Evolutionary conservation across 345 rosid species (phyloP).

Genomic region (Mangifera indica): DNA sequence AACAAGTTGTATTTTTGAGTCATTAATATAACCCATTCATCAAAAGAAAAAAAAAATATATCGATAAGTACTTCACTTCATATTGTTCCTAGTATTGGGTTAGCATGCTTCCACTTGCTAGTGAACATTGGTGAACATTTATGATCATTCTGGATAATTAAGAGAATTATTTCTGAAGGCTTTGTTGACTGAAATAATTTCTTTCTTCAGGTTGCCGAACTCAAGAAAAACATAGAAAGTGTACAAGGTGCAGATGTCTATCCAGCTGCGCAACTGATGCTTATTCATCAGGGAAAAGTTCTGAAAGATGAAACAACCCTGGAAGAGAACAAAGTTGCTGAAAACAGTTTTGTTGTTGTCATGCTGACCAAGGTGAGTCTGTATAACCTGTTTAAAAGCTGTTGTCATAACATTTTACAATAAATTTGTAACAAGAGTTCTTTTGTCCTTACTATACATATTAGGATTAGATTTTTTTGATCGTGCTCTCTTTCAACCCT

Average conservation of each 20-base stretch:
- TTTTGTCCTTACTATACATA: background rate
- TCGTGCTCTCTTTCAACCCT: background rate
- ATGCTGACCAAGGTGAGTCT: slow-evolving; percentile 46
- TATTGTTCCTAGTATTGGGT: background rate
- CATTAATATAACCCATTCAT: background rate
- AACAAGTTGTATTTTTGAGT: background rate
- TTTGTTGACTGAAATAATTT: background rate
- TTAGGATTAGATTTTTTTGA: background rate
- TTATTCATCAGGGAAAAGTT: slow-evolving; percentile 58
- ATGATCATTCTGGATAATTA: background rate
- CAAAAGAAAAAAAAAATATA: background rate
- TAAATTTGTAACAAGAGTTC: background rate
- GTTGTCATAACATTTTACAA: background rate
- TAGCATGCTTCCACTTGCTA: background rate
- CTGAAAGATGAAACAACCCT: slow-evolving; percentile 49
- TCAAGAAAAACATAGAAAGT: slow-evolving; percentile 45
- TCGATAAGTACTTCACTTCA: background rate
- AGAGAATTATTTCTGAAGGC: background rate
- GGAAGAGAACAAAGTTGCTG: slow-evolving; percentile 52
- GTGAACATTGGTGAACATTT: background rate
- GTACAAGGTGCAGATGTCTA: slow-evolving; percentile 46
- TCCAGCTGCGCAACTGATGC: slow-evolving; percentile 51
- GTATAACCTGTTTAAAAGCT: background rate
- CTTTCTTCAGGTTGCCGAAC: slow-evolving; percentile 40
- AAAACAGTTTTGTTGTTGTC: slow-evolving; percentile 53